A percentile compares a stretch with the other conserved stretches of the same genome.
phyloP scores from a whole-genome alignment of 768 basidiomycete species.

The Rhizopogon roseolus region DNA sequence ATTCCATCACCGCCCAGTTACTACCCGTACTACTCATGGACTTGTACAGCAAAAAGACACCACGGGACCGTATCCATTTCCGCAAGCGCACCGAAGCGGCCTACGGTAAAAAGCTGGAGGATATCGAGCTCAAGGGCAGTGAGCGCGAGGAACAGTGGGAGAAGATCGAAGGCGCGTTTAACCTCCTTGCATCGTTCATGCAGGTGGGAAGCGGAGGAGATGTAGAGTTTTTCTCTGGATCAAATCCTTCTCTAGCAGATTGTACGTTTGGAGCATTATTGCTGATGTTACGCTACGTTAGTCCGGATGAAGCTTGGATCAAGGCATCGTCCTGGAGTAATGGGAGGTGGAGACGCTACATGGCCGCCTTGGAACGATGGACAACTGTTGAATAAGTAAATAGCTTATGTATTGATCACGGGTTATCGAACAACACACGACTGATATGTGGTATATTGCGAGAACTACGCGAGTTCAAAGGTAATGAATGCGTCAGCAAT shows the following conservation, averaged over 20 bases:
- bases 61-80: conserved; percentile 14
- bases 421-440: too few relatives aligned
- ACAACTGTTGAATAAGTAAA: conserved; percentile 2
- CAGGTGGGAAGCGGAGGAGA: conserved; percentile 5
- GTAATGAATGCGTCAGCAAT: neutral
- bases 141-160: conserved; percentile 20
- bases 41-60: conserved; percentile 18
- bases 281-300: conserved; percentile 16
- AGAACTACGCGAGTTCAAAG: neutral
- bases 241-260: conserved; percentile 19
- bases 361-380: conserved; percentile 16
- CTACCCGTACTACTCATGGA: conserved; percentile 16
- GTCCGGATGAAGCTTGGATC: conserved; percentile 23
- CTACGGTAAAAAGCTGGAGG: conserved; percentile 3
- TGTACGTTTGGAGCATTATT: conserved; percentile 21
- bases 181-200: conserved; percentile 2
- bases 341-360: conserved; percentile 22
- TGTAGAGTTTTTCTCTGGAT: conserved; percentile 14
- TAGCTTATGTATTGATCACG: neutral
- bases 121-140: conserved; percentile 10
- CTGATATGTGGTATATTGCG: neutral
- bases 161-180: conserved; percentile 15
- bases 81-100: conserved; percentile 10
- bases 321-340: conserved; percentile 21
- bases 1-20: conserved; percentile 10